Percentiles rank a stretch among this genome's conserved stretches.
Conservation (phyloP, 1,284 basidiomycete genomes). For the Baeospora myosura region DNA sequence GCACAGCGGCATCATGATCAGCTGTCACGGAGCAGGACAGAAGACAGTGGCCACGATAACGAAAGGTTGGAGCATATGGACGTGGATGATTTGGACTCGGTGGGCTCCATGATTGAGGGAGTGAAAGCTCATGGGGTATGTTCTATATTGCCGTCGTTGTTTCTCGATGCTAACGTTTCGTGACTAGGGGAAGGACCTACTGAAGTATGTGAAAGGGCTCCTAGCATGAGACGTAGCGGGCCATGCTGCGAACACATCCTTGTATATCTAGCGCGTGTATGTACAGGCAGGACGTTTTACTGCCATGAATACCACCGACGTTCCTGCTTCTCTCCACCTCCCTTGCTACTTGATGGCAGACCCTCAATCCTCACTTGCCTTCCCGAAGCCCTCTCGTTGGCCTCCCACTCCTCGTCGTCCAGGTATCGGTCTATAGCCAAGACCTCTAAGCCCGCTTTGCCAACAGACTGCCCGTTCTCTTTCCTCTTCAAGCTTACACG, state of each 20-base stretch:
- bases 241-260: too few relatives aligned
- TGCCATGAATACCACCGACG: too few relatives aligned
- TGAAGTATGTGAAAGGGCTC: conserved; percentile 66
- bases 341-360: too few relatives aligned
- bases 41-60: conserved; percentile 10
- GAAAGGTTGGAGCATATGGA: conserved; percentile 14
- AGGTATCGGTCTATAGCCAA: conserved; percentile 53
- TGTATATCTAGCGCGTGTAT: too few relatives aligned
- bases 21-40: conserved; percentile 25
- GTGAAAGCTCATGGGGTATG: conserved; percentile 68
- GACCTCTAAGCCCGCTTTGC: conserved; percentile 30
- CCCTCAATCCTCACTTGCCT: conserved; percentile 14
- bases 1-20: conserved; percentile 41
- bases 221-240: too few relatives aligned
- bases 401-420: conserved; percentile 65
- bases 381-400: conserved; percentile 24
- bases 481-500: conserved; percentile 16
- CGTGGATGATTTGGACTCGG: conserved; percentile 36
- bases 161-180: conserved; percentile 5
- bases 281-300: too few relatives aligned
- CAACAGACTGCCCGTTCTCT: conserved; percentile 10
- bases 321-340: too few relatives aligned
- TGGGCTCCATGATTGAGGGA: conserved; percentile 65
- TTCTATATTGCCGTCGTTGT: conserved; percentile 13
- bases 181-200: conserved; percentile 56